Evolutionary conservation across 768 basidiomycete species (phyloP).

Genomic region (Leccinum olivaceopallidum): DNA sequence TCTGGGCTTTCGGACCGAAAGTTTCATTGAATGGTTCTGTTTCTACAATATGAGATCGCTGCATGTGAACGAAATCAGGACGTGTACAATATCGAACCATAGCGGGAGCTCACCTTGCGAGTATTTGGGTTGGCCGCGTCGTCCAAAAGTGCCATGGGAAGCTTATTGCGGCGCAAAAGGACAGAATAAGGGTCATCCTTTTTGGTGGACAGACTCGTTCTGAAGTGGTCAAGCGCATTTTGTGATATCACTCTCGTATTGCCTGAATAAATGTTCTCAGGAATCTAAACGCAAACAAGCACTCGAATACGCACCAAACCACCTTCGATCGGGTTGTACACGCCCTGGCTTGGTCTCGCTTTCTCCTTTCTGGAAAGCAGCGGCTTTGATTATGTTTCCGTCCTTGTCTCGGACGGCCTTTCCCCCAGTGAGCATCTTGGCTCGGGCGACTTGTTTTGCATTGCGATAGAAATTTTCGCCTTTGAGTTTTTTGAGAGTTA

Average conservation of each 20-base stretch:
- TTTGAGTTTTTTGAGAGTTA: conserved; percentile 69
- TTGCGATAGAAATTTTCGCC: conserved; percentile 99
- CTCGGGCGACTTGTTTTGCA: conserved; percentile 80
- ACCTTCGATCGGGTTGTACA: conserved; percentile 92
- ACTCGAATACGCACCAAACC: conserved; percentile 78
- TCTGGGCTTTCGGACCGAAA: conserved; percentile 94
- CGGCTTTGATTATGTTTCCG: conserved; percentile 91
- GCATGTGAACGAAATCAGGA: conserved; percentile 7
- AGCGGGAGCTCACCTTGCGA: conserved; percentile 60
- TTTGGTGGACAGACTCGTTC: conserved; percentile 79
- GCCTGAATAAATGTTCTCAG: conserved; percentile 46
- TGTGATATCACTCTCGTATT: conserved; percentile 99
- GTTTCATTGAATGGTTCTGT: conserved; percentile 94
- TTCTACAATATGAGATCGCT: conserved; percentile 93
- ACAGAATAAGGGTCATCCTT: conserved; percentile 97
- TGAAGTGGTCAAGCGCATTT: conserved; percentile 93
- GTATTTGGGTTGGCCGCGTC: conserved; percentile 80
- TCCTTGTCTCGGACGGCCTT: conserved; percentile 89
- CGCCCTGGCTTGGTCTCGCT: conserved; percentile 86
- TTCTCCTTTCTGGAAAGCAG: conserved; percentile 96
- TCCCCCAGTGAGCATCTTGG: conserved; percentile 93
- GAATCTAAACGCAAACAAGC: neutral
- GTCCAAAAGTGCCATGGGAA: conserved; percentile 95
- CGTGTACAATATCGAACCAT: neutral
- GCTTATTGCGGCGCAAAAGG: conserved; percentile 88